Evolutionary conservation across 352 stramenopile species (phyloP), one percentile per base, ranked within the genome.

Genomic region (Phytophthora vignae): DNA sequence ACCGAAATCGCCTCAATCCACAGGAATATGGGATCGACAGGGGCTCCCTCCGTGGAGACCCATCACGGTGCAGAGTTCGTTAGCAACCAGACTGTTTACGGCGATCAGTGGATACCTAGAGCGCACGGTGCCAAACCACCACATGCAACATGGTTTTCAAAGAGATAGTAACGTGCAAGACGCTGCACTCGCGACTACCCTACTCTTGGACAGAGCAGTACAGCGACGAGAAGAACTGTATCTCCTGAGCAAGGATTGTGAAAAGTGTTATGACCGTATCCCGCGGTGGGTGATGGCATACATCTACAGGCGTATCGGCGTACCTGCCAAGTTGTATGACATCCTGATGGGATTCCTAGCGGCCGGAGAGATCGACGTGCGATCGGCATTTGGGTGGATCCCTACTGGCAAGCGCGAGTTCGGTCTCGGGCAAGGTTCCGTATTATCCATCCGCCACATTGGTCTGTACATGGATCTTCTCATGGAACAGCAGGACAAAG

Each of bases 71-170:
- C 56, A 55, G n/a, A 55, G 42, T 15, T 53, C 56, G 0, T 38
- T 55, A 5, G 42, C 22, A n/a, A 63, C 56, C 10, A 9, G 40
- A 21, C 17, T 63, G 12, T 55, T 63, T 5, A 63, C 56, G 25
- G 56, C 25, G 4, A 21, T 55, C 21, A 63, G 40, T 19, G 42
- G 15, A 9, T 63, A 63, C 15, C 17, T 63, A 25, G 56, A 63
- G n/a, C 9, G 21, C 27, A 36, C 3, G 2, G 56, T 44, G 19
- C 56, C 40, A 21, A 63, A 63, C 12, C 56, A 63, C 25, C 56
- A 21, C 2, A 63, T 63, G 56, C 56, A 63, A 27, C 42, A 63
- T 19, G 56, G 56, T 12, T 63, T 63, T 22, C 56, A 63, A 42
- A 21, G 56, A 19, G 56, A 63, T 15, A 11, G 42, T 1, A 63